Base-by-base conservation (phyloP, 108 stramenopile species). In the Nitzschia sp. region DNA sequence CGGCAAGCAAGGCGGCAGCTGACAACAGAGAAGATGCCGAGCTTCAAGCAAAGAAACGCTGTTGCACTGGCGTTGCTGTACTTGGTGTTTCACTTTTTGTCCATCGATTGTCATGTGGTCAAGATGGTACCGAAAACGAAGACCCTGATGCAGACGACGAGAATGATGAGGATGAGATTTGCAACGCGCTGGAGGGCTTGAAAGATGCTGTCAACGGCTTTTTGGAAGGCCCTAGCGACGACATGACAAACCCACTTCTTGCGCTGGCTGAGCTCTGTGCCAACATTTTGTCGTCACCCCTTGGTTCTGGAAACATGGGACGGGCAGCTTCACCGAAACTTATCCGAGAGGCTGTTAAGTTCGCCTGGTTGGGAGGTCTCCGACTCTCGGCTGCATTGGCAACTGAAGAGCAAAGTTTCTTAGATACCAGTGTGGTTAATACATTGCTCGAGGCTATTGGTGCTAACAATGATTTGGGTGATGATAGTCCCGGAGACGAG, bases 261-360 rank as follows among this genome's bases (percentile, higher is more conserved):
- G 73, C 63, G 15, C 59, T 89, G 41, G 84, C 87, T 44, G 86
- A 78, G 21, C 29, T 88, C 38, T 79, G 88, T 26, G 76, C 85
- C 21, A 85, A 80, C 62, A 71, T 90, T 60, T 75, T 93, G 9
- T 85, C 86, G 6, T 90, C 86, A 9, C 72, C 84, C 17, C 56
- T 86, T n/a, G 83, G 85, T 24, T 77, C 81, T 40, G 86, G 84
- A 52, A 77, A 65, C 56, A 75, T 67, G 20, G 73, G 78, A 51
- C 67, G 80, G 42, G 86, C 86, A 20, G 78, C 82, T 54, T 85
- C 88, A 19, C 77, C 87, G 55, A 88, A 87, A 44, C 67, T 93
- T 7, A 58, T 86, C 2, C 86, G 89, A 41, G 92, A 93, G 26
- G 77, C 84, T 14, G 79, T 88, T 7, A 87, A 83, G 70, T 57